Evolutionary conservation across 1,284 basidiomycete genomes (phyloP), one percentile per base, ranked within the genome.

Genomic region (Leucoagaricus sp.): DNA sequence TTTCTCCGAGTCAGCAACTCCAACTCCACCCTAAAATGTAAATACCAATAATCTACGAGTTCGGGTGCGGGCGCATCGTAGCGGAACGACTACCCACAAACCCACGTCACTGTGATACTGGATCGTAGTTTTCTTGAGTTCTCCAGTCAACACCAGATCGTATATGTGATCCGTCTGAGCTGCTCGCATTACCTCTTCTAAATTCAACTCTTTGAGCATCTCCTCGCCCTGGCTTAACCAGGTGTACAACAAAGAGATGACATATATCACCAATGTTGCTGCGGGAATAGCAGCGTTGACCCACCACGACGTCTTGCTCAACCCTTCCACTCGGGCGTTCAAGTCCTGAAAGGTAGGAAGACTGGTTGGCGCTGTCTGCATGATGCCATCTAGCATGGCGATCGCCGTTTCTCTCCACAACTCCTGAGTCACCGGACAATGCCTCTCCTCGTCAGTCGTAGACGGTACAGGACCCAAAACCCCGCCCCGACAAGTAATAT

Each of bases 381-480:
- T 52, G 23, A 62, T 60, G 4, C 57, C 61, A 36, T 62, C 61
- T 15, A 62, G 38, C 61, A 62, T 60, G 33, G 49, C 55, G 8
- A 23, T 55, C 1, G 47, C 57, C 2, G 57, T 62, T 12, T 56
- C 53, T 19, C 17, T 45, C 61, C 61, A 62, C 33, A 60, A 29
- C n/a, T 60, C 58, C 21, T 52, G 45, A 13, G 51, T 62, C 1
- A 62, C 12, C 4, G 61, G 48, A 46, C 61, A 62, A 28, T 50
- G 40, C 13, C 23, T 38, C 23, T 54, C 53, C 36, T 33, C 47
- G 21, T 41, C 28, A 6, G 45, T 55, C 7, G 21, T 21, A n/a
- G 48, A 29, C 17, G 55, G 57, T 19, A 62, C 12, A 5, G 61
- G 61, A 13, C 59, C 61, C n/a, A 62, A 21, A 17, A 62, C 47